phyloP scores from a whole-genome alignment of 352 stramenopile species.

The Phytophthora multivora region DNA sequence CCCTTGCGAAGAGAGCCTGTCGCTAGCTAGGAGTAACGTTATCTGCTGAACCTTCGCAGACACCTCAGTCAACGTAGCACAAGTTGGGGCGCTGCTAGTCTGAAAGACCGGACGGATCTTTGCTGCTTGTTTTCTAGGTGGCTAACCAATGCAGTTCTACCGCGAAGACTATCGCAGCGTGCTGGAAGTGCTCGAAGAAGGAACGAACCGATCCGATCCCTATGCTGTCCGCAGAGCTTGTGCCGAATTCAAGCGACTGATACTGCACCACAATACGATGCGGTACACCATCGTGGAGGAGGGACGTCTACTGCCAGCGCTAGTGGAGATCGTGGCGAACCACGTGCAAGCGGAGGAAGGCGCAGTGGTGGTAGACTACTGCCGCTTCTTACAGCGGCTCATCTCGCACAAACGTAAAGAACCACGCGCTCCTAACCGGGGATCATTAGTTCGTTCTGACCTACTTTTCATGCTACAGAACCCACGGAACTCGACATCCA shows the following conservation, averaged over 20 bases:
- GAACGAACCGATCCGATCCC: slow-evolving; percentile 31
- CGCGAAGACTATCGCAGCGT: slow-evolving; percentile 40
- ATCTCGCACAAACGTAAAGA: slow-evolving; percentile 56
- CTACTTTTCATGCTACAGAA: slow-evolving; percentile 27
- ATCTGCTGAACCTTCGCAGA: slow-evolving; percentile 25
- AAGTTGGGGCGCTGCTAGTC: neutral
- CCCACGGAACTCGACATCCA: slow-evolving; percentile 63
- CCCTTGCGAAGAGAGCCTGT: slow-evolving; percentile 8
- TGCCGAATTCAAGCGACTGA: slow-evolving; percentile 53
- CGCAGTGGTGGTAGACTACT: slow-evolving; percentile 48
- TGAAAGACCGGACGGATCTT: too few species aligned
- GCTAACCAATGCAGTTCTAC: slow-evolving; percentile 64
- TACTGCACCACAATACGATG: slow-evolving; percentile 36
- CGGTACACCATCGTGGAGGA: slow-evolving; percentile 43
- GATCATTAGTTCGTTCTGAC: slow-evolving; percentile 1
- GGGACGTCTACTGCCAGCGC: slow-evolving; percentile 31
- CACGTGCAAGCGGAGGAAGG: slow-evolving; percentile 40
- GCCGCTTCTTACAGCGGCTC: slow-evolving; percentile 47
- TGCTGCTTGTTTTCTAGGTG: neutral
- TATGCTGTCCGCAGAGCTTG: slow-evolving; percentile 61
- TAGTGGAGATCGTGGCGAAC: slow-evolving; percentile 29
- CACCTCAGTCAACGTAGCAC: neutral
- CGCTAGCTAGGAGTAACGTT: slow-evolving; percentile 15
- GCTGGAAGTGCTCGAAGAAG: slow-evolving; percentile 36
- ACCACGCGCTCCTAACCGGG: neutral